Evolutionary conservation across 305 asterid species (phyloP).

Genomic region (Striga hermonthica): DNA sequence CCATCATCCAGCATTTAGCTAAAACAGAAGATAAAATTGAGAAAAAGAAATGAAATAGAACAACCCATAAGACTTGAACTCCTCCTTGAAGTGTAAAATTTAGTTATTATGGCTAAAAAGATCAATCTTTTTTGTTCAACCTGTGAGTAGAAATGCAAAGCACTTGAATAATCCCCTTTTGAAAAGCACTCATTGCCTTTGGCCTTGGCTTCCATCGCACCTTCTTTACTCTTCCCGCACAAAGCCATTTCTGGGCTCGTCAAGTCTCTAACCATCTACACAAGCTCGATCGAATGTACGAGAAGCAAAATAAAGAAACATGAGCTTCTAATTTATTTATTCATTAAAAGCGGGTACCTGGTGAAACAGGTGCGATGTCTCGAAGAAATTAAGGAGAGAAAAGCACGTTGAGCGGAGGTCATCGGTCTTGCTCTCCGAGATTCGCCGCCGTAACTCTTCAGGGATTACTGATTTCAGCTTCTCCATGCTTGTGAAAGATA

Average conservation of each 20-base stretch:
- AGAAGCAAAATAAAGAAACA: neutral
- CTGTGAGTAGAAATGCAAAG: constrained; percentile 73
- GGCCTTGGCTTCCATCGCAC: constrained; percentile 64
- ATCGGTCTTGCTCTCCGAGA: constrained; percentile 42
- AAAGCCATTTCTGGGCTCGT: constrained; percentile 61
- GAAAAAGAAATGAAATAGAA: too few species aligned
- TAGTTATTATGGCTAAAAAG: constrained; percentile 6
- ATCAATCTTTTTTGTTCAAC: constrained; percentile 26
- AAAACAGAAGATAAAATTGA: too few species aligned
- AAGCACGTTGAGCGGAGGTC: constrained; percentile 59
- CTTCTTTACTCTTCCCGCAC: constrained; percentile 64
- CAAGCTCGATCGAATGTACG: constrained; percentile 23
- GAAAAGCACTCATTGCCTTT: constrained; percentile 73
- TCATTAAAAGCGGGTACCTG: constrained; percentile 41
- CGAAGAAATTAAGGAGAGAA: constrained; percentile 61
- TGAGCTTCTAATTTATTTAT: neutral
- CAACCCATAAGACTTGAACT: too few species aligned
- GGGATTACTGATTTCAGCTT: constrained; percentile 71
- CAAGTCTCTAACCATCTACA: constrained; percentile 67
- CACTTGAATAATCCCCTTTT: constrained; percentile 59
- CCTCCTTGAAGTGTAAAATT: neutral
- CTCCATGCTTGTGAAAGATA: constrained; percentile 50
- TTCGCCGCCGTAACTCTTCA: constrained; percentile 43
- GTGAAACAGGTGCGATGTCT: constrained; percentile 59
- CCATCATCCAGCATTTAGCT: too few species aligned